Base-by-base conservation (phyloP, 2,329 filamentous ascomycete species). In the Alternaria arborescens region DNA sequence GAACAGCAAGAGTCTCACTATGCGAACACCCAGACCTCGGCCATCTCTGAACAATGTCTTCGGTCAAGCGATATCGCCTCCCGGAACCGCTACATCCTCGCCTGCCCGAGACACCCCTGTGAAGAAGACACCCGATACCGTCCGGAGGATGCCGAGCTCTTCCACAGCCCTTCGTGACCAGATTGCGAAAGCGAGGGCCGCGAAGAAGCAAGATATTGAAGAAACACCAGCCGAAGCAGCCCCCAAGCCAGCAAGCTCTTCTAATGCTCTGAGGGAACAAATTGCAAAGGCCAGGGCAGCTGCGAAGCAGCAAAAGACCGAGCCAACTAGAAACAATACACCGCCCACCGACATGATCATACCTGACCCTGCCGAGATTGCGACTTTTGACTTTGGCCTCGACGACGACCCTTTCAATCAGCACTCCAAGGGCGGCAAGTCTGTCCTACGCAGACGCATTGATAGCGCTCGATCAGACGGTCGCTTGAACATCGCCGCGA, bases 141-240 rank as follows among this genome's bases (percentile, higher is more conserved):
- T 65, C 22, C 66, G 78, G 36, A 85, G 82, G 59, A 77, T 77
- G 1, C 79, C 82, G 6, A 95, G 91, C 70, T 93, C 93, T 0
- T 97, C 94, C 0, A 83, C 86, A 16, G 89, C 93, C 0, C 81
- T 99, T 14, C 88, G 95, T 34, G 93, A 97, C 52, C 94, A 95
- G 55, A 97, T 98, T 64, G 93, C 94, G 38, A 94, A 94, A 70
- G 94, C 95, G 1, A 97, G 94, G 74, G 93, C 93, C 3, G 91
- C 93, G 3, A 90, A 88, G 56, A 79, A 73, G 60, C 73, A 65
- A 20, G 68, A 71, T 8, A 46, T 48, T 12, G 40, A 24, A 40
- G 55, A 62, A 6, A 55, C 52, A 3, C 48, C 61, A 5, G 38
- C 46, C 20, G 68, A 63, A 14, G 61, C 68, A 8, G 68, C 72